Conservation (phyloP, 1,139 yeast species). For the Protomyces arabidopsidicola region DNA sequence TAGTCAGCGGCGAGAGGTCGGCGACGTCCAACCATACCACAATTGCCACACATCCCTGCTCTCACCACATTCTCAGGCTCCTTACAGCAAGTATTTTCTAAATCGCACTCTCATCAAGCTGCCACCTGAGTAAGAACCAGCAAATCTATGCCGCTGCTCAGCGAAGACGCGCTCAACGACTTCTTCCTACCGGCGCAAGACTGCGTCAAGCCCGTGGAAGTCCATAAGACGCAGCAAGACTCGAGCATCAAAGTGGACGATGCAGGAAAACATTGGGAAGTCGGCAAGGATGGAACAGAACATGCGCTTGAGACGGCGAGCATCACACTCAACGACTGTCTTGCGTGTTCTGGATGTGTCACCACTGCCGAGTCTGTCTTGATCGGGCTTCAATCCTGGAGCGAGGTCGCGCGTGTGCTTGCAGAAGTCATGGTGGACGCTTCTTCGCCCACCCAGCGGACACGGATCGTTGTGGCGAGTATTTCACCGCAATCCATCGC, state of each 20-base stretch:
- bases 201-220: slow-evolving; percentile 73
- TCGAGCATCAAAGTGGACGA: slow-evolving; percentile 61
- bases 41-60: too few species aligned
- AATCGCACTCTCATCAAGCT: too few species aligned
- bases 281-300: slow-evolving; percentile 42
- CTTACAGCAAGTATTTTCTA: too few species aligned
- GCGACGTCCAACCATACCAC: too few species aligned
- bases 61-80: too few species aligned
- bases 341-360: slow-evolving; percentile 96
- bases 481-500: slow-evolving; percentile 83
- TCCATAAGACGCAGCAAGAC: slow-evolving; percentile 28
- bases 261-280: slow-evolving; percentile 60
- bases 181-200: slow-evolving; percentile 93
- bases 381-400: slow-evolving; percentile 84
- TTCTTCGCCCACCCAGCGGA: background rate
- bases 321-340: slow-evolving; percentile 83
- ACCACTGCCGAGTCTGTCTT: slow-evolving; percentile 93
- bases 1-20: too few species aligned
- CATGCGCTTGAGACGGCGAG: slow-evolving; percentile 69
- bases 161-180: slow-evolving; percentile 55
- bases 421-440: slow-evolving; percentile 33
- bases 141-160: slow-evolving; percentile 11
- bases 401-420: slow-evolving; percentile 59
- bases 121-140: background rate
- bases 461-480: slow-evolving; percentile 61